phyloP scores from a whole-genome alignment of 805 yeast genomes.

The Metschnikowia koreensis region DNA sequence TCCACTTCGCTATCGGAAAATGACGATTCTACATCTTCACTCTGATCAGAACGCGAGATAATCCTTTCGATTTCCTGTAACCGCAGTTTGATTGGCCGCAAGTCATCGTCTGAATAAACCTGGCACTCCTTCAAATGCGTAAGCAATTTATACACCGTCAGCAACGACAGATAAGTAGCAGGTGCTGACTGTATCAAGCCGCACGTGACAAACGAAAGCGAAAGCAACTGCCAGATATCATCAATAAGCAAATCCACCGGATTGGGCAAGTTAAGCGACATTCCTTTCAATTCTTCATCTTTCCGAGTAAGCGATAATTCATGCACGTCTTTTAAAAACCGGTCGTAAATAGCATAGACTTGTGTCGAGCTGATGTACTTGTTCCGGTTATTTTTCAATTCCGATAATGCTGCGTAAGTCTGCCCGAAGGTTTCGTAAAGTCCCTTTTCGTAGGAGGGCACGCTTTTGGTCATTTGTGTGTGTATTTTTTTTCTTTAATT shows the following conservation, averaged over 20 bases:
- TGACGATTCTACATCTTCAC: too few relatives aligned
- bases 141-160: constrained; percentile 81
- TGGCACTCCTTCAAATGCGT: constrained; percentile 79
- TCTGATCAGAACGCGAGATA: constrained; percentile 36
- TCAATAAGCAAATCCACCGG: constrained; percentile 74
- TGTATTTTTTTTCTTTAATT: background rate
- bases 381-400: constrained; percentile 58
- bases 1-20: constrained; percentile 3
- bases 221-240: constrained; percentile 84
- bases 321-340: constrained; percentile 53
- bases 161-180: constrained; percentile 85
- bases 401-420: constrained; percentile 29
- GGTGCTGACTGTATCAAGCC: constrained; percentile 91
- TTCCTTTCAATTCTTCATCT: constrained; percentile 41
- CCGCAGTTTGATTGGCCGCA: constrained; percentile 72
- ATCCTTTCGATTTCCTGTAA: constrained; percentile 67
- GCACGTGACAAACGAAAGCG: constrained; percentile 85
- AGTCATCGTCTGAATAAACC: constrained; percentile 81
- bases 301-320: constrained; percentile 54
- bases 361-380: constrained; percentile 67
- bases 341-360: constrained; percentile 57
- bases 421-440: constrained; percentile 27
- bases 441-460: constrained; percentile 39
- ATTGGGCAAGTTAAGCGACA: constrained; percentile 40
- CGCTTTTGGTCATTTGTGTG: constrained; percentile 14